Conservation (phyloP, 2,329 filamentous ascomycete genomes). For the Cercospora canescens region DNA sequence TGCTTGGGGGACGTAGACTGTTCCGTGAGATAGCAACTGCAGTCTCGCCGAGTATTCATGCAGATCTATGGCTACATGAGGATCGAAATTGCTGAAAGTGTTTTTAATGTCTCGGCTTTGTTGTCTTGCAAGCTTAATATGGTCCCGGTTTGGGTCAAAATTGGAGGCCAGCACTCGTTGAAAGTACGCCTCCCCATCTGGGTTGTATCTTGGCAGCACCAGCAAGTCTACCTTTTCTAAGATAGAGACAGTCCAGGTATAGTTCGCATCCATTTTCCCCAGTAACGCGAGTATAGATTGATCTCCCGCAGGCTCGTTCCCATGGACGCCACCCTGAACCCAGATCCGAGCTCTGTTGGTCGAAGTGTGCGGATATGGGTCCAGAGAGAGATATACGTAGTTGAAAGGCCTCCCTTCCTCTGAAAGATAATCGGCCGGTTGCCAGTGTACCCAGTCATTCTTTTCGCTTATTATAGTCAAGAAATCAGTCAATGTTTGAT, state of each 20-base stretch:
- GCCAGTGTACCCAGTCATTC: constrained; percentile 37
- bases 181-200: constrained; percentile 40
- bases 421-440: constrained; percentile 31
- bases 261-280: constrained; percentile 37
- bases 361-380: constrained; percentile 3
- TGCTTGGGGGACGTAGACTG: constrained; percentile 36
- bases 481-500: constrained; percentile 30
- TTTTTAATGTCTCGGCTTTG: constrained; percentile 39
- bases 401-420: constrained; percentile 34
- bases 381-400: constrained; percentile 35
- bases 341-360: constrained; percentile 37
- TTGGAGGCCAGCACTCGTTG: constrained; percentile 38
- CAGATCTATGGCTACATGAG: constrained; percentile 39
- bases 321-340: constrained; percentile 40
- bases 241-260: constrained; percentile 35
- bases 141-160: constrained; percentile 41
- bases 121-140: constrained; percentile 38
- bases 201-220: constrained; percentile 39
- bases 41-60: constrained; percentile 37
- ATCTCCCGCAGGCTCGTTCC: constrained; percentile 39
- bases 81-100: constrained; percentile 34
- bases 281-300: constrained; percentile 38
- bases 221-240: constrained; percentile 39
- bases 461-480: constrained; percentile 32
- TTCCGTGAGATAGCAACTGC: constrained; percentile 26